Conservation (phyloP, 352 stramenopile genomes). For the Phytophthora aleatoria region DNA sequence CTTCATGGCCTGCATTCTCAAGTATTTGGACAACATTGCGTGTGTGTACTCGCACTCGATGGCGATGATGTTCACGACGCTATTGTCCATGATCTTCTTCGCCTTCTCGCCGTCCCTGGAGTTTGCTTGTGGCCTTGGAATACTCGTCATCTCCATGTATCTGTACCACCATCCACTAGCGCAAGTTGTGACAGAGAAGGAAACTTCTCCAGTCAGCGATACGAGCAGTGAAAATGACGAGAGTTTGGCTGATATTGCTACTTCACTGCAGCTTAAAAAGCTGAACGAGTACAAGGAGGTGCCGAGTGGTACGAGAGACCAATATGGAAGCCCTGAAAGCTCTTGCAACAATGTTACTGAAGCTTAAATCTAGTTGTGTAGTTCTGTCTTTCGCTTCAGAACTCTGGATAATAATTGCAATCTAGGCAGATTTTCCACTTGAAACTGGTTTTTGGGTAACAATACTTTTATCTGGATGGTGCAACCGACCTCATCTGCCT, state of each 20-base stretch:
- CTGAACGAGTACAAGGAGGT: slow-evolving; percentile 23
- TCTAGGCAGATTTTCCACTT: no score
- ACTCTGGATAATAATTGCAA: no score
- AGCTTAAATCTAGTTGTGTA: background rate
- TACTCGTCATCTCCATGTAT: slow-evolving; percentile 87
- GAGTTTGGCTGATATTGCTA: background rate
- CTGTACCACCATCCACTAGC: slow-evolving; percentile 76
- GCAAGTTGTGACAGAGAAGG: slow-evolving; percentile 13
- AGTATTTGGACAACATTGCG: slow-evolving; percentile 90
- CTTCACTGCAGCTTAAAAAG: slow-evolving; percentile 15
- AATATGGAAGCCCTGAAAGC: background rate
- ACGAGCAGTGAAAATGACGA: slow-evolving; percentile 24
- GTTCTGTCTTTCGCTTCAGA: no score
- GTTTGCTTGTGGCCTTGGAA: slow-evolving; percentile 77
- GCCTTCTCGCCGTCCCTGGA: slow-evolving; percentile 80
- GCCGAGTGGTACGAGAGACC: background rate
- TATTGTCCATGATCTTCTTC: slow-evolving; percentile 89
- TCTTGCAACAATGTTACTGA: slow-evolving; percentile 4
- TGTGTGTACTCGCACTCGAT: slow-evolving; percentile 85
- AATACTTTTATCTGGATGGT: no score
- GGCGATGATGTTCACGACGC: slow-evolving; percentile 89
- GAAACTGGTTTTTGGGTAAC: no score
- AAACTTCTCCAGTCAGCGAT: slow-evolving; percentile 11
- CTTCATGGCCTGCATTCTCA: slow-evolving; percentile 84
- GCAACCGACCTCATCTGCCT: no score